A percentile compares a stretch with the other conserved stretches of the same genome.
These are phyloP conservation scores for Globisporangium spiculum DNA, from an alignment of 352 stramenopile genomes.

Conservation along the genomic window DNA sequence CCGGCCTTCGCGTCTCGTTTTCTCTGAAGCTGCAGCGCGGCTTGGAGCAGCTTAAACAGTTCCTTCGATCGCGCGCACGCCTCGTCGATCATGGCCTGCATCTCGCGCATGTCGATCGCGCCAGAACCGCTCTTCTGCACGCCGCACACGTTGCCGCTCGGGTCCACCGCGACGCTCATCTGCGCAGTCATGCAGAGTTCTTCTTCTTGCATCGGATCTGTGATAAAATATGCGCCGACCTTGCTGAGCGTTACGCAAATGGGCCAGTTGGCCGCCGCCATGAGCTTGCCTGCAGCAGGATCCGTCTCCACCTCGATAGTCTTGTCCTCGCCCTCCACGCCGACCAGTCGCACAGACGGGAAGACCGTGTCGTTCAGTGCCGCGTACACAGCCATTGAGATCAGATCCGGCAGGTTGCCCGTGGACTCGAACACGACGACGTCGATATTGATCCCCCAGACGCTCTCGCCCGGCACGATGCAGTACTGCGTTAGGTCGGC, in stretches of 20 bases:
- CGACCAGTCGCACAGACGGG: slow-evolving; percentile 62
- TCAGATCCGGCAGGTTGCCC: slow-evolving; percentile 69
- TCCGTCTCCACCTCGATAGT: slow-evolving; percentile 76
- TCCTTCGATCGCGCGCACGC: slow-evolving; percentile 58
- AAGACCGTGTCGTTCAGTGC: slow-evolving; percentile 79
- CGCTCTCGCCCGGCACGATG: slow-evolving; percentile 69
- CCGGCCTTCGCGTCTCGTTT: slow-evolving; percentile 40
- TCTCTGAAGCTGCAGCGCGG: slow-evolving; percentile 47
- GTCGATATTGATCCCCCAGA: slow-evolving; percentile 72
- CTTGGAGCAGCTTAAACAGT: slow-evolving; percentile 57
- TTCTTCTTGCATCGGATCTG: slow-evolving; percentile 69
- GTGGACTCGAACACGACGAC: slow-evolving; percentile 80
- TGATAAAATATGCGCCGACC: slow-evolving; percentile 65
- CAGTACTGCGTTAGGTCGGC: slow-evolving; percentile 58
- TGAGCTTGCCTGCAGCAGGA: slow-evolving; percentile 50
- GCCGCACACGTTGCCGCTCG: slow-evolving; percentile 53
- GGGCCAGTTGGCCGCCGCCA: slow-evolving; percentile 56
- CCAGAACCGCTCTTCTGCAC: slow-evolving; percentile 73
- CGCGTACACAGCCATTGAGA: slow-evolving; percentile 81
- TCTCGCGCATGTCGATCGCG: slow-evolving; percentile 69
- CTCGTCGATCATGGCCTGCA: slow-evolving; percentile 80
- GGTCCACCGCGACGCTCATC: slow-evolving; percentile 72
- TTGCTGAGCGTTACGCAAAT: slow-evolving; percentile 79
- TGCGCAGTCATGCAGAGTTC: slow-evolving; percentile 73
- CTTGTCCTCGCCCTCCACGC: slow-evolving; percentile 73